Conservation (phyloP, 352 stramenopile species). For the Phytopythium boreale region DNA sequence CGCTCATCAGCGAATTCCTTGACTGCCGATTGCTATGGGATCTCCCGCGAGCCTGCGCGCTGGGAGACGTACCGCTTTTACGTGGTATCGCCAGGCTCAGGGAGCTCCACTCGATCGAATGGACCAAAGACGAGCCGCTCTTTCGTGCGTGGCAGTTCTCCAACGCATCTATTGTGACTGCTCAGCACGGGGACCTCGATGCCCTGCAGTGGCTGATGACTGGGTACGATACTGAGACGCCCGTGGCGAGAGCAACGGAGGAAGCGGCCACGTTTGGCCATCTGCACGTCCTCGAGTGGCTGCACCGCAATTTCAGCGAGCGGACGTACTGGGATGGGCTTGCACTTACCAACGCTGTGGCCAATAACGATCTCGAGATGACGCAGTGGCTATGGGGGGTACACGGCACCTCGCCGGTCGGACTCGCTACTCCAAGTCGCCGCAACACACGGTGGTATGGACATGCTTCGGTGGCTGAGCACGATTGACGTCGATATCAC, state of each 20-base stretch:
- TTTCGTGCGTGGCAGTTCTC: constrained; percentile 9
- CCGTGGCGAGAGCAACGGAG: constrained; percentile 16
- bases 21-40: neutral
- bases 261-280: constrained; percentile 22
- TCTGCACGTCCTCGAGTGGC: constrained; percentile 21
- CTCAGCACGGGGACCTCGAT: constrained; percentile 15
- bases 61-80: constrained; percentile 16
- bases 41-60: neutral
- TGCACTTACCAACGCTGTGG: constrained; percentile 13
- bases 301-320: constrained; percentile 4
- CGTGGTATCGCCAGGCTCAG: constrained; percentile 10
- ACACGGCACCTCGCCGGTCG: neutral
- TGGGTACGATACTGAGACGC: constrained; percentile 17
- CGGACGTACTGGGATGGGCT: constrained; percentile 7
- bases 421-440: constrained; percentile 25
- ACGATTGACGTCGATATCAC: constrained; percentile 21
- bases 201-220: constrained; percentile 21
- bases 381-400: neutral
- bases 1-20: neutral
- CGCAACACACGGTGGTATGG: constrained; percentile 27
- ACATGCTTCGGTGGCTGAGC: constrained; percentile 36
- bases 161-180: neutral
- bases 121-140: constrained; percentile 7
- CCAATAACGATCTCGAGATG: constrained; percentile 14
- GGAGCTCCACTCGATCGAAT: neutral